A percentile compares a stretch with the other conserved stretches of the same genome.
Conservation (phyloP, 805 yeast genomes). For the Metschnikowia lunata region DNA sequence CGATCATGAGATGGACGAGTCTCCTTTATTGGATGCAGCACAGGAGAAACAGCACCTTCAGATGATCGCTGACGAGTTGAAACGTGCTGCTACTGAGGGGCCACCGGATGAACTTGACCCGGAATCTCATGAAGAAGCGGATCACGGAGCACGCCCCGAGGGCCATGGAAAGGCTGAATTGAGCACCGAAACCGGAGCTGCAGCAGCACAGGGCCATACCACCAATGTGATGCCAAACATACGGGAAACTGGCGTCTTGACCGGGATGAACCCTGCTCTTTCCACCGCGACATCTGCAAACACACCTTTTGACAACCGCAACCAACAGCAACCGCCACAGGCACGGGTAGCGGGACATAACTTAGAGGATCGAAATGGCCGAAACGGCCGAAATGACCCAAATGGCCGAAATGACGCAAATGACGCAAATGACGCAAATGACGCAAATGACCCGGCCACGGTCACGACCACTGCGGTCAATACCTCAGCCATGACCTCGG, state of each 20-base stretch:
- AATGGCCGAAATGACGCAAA: too few relatives aligned
- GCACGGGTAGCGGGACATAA: too few relatives aligned
- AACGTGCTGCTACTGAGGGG: constrained; percentile 25
- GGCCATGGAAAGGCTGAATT: neutral
- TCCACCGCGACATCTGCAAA: neutral
- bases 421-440: neutral
- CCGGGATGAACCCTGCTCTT: too few relatives aligned
- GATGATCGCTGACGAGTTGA: constrained; percentile 31
- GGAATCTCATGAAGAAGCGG: neutral
- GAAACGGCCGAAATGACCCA: neutral
- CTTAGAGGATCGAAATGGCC: too few relatives aligned
- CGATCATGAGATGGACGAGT: neutral
- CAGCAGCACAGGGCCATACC: neutral
- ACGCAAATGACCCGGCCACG: neutral
- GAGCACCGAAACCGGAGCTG: neutral
- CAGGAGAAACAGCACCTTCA: constrained; percentile 25
- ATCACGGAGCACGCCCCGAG: neutral
- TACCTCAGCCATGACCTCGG: neutral
- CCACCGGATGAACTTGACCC: neutral
- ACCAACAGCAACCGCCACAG: too few relatives aligned
- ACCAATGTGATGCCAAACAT: too few relatives aligned
- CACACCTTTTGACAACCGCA: too few relatives aligned
- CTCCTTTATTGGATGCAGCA: constrained; percentile 8
- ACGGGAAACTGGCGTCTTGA: too few relatives aligned
- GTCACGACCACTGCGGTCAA: neutral